Conservation (phyloP, 345 rosid genomes). For the Eucalyptus tenuipes region DNA sequence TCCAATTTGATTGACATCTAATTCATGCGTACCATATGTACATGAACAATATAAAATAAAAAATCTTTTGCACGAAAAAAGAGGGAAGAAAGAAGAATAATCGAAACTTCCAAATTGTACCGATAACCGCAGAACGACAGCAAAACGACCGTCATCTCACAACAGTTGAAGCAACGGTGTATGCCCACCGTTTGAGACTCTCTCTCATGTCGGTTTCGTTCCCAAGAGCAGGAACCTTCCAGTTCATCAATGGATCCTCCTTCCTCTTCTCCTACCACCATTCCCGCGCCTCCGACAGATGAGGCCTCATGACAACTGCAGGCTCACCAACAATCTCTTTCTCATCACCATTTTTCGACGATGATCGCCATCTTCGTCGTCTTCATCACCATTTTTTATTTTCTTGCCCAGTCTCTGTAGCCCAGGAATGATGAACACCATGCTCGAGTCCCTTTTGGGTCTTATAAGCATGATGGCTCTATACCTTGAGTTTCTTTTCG, state of each 20-base stretch:
- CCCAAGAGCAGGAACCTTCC: slow-evolving; percentile 11
- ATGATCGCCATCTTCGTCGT: background rate
- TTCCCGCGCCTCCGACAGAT: slow-evolving; percentile 77
- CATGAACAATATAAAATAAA: too few species aligned
- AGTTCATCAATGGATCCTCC: background rate
- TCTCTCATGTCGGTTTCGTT: slow-evolving; percentile 47
- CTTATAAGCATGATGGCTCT: too few species aligned
- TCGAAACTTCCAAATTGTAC: too few species aligned
- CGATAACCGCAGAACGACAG: too few species aligned
- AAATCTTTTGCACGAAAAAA: too few species aligned
- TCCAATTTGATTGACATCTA: background rate
- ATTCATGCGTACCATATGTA: background rate
- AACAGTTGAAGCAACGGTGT: too few species aligned
- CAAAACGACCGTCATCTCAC: too few species aligned
- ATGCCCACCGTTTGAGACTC: slow-evolving; percentile 38
- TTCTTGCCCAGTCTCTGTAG: slow-evolving; percentile 37
- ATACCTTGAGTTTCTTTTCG: too few species aligned
- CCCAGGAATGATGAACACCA: slow-evolving; percentile 70
- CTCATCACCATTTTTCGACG: background rate
- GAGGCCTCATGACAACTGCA: slow-evolving; percentile 34
- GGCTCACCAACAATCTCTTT: background rate
- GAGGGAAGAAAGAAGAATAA: too few species aligned
- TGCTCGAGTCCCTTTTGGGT: slow-evolving; percentile 16
- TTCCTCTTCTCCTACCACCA: slow-evolving; percentile 5
- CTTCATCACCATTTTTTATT: slow-evolving; percentile 9